Conservation (phyloP, 2,329 filamentous ascomycete species). For the Albifimbria verrucaria region DNA sequence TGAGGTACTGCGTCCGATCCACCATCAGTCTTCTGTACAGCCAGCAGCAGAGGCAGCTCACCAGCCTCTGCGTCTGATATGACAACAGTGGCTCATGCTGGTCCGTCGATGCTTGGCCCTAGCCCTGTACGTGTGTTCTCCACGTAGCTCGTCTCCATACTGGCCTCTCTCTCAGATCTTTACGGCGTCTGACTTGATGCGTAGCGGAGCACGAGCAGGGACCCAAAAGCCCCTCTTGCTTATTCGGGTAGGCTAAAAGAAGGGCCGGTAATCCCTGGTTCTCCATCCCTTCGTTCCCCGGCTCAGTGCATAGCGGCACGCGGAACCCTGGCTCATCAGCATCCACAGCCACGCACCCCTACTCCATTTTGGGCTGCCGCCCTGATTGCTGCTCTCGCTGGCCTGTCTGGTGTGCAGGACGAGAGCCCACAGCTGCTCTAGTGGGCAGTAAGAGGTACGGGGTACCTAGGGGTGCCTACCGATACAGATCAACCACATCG, state of each 20-base stretch:
- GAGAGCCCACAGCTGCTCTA: not conserved
- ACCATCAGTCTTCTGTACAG: too few relatives aligned
- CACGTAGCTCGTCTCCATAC: too few relatives aligned
- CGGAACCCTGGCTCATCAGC: not conserved
- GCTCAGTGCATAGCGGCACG: not conserved
- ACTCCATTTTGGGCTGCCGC: not conserved
- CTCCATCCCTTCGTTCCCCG: too few relatives aligned
- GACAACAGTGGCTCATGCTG: too few relatives aligned
- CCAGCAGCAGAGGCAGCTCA: too few relatives aligned
- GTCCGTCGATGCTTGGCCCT: too few relatives aligned
- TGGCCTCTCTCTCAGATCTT: not conserved
- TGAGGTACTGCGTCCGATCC: too few relatives aligned
- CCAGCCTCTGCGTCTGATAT: too few relatives aligned
- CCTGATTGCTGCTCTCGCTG: not conserved
- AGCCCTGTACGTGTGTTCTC: too few relatives aligned
- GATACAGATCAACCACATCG: too few relatives aligned
- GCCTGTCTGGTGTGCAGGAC: not conserved
- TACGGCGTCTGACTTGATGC: not conserved
- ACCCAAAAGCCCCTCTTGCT: not conserved
- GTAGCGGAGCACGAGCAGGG: not conserved
- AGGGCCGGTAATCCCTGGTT: not conserved
- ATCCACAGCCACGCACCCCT: not conserved
- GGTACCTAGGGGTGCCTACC: not conserved
- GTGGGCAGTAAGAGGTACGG: not conserved
- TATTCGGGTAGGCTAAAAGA: not conserved